These are phyloP conservation scores for Yamadazyma olivae DNA, from an alignment of 805 yeast genomes.

Conservation along the genomic window DNA sequence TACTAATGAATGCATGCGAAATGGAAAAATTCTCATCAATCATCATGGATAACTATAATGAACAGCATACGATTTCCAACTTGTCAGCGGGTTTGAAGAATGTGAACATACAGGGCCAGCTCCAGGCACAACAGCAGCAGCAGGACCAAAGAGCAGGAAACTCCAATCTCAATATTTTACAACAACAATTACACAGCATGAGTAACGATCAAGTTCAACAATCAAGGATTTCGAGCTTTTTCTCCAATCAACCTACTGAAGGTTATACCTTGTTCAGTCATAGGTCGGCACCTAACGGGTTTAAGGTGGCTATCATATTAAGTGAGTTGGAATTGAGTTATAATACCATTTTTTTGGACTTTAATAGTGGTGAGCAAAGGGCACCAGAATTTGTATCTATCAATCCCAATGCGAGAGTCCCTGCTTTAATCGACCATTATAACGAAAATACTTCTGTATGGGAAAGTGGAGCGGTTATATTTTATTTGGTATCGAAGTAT, in stretches of 20 bases:
- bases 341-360: constrained; percentile 81
- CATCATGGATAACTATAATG: constrained; percentile 6
- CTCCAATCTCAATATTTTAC: constrained; percentile 21
- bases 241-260: constrained; percentile 70
- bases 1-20: too few relatives aligned
- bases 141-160: not conserved
- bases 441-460: constrained; percentile 79
- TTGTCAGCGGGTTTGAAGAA: constrained; percentile 45
- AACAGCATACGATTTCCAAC: constrained; percentile 35
- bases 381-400: constrained; percentile 92
- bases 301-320: constrained; percentile 88
- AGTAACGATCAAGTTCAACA: constrained; percentile 39
- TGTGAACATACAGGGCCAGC: constrained; percentile 40
- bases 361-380: constrained; percentile 85
- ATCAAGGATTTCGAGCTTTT: constrained; percentile 66
- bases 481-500: constrained; percentile 73
- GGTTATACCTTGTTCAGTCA: constrained; percentile 85
- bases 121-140: constrained; percentile 13
- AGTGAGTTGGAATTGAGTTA: constrained; percentile 79
- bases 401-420: constrained; percentile 94
- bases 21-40: constrained; percentile 1
- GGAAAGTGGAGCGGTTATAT: constrained; percentile 93
- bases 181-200: constrained; percentile 39
- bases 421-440: constrained; percentile 87
- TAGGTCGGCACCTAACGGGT: constrained; percentile 91